These are phyloP conservation scores for Pseudotsuga menziesii DNA, from an alignment of 75 land plant species.

Conservation along the genomic window DNA sequence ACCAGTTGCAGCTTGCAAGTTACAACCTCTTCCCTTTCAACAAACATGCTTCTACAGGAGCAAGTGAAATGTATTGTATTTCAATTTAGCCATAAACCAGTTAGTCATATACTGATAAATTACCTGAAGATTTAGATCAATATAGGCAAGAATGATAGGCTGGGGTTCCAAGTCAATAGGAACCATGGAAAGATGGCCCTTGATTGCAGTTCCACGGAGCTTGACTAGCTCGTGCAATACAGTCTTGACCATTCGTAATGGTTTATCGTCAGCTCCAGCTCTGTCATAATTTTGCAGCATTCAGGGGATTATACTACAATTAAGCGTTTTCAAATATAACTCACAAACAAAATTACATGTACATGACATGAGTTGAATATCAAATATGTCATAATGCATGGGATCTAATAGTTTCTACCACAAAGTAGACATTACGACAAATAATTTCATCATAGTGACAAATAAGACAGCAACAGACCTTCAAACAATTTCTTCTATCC, in stretches of 20 bases:
- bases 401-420: too few species aligned
- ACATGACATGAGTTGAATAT: not conserved
- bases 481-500: too few species aligned
- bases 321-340: not conserved
- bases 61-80: too few species aligned
- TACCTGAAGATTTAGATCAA: constrained; percentile 98
- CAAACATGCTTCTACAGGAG: too few species aligned
- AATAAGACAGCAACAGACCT: too few species aligned
- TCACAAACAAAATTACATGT: not conserved
- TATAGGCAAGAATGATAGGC: constrained; percentile 99
- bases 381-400: not conserved
- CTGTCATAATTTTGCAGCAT: constrained; percentile 21
- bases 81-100: not conserved
- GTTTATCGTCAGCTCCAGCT: constrained; percentile 99
- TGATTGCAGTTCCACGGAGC: constrained; percentile 95
- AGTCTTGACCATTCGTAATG: constrained; percentile 98
- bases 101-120: not conserved
- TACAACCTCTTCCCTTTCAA: too few species aligned
- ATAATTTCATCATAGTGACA: too few species aligned
- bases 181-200: constrained; percentile 98
- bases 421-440: too few species aligned
- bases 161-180: constrained; percentile 98
- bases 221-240: constrained; percentile 98
- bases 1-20: too few species aligned
- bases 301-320: not conserved